Evolutionary conservation across 202 grass and related monocot species (phyloP), one percentile per base, ranked within the genome.

Genomic region (Panicum hallii): DNA sequence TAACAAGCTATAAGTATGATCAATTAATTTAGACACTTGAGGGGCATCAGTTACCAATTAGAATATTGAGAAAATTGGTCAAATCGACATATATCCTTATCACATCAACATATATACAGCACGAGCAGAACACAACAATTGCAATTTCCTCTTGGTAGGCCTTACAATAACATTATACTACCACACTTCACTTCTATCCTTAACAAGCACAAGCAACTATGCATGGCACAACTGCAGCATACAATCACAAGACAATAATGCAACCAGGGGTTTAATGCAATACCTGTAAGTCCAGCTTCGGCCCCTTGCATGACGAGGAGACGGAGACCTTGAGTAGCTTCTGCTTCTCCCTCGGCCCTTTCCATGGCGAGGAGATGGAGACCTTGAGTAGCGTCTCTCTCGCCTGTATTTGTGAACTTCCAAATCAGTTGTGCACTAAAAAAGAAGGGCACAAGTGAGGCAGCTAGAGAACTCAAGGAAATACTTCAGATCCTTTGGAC

Each of bases 401-500:
- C 80, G 85, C 67, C 96, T 99, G 54, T 73, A 77, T 89, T 79
- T 49, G 34, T n/a, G 26, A 40, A 69, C 52, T 26, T 62, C 23
- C 23, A 85, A 42, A 53, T 84, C n/a, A 75, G 79, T 75, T 63
- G 11, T 75, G 80, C 17, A 70, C 19, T 49, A 36, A 67, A 19
- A 42, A 67, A 34, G n/a, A 79, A 78, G 47, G 10, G 20, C 13
- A 55, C 19, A 76, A 70, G 42, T 12, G 56, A 82, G 64, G 48
- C 67, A 78, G 10, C 53, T 79, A 70, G 63, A 69, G 38, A 68
- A 75, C 47, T 67, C 42, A 47, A 86, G 36, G 57, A 79, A 47
- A 76, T 87, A 95, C 96, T 26, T 89, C 44, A 94, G 67, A 76
- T 88, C 87, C 78, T 88, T 99, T 65, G 86, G 88, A 78, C 81